phyloP scores from a whole-genome alignment of 768 basidiomycete genomes.

The Lanmaoa rubissima region DNA sequence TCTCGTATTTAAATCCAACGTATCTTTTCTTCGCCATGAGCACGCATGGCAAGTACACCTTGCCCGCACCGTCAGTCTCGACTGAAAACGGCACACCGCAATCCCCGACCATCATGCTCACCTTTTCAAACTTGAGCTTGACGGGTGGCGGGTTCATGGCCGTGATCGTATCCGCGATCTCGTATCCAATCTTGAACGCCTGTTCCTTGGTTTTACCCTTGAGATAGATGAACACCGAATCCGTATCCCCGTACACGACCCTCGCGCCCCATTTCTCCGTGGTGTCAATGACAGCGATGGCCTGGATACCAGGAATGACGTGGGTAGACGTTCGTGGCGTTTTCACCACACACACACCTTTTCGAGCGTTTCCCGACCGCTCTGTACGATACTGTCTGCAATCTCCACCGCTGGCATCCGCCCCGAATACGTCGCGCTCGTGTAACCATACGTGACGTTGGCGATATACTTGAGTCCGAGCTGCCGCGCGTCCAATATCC shows the following conservation, averaged over 20 bases:
- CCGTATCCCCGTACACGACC: constrained; percentile 97
- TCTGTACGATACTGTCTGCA: constrained; percentile 97
- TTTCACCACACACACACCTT: constrained; percentile 51
- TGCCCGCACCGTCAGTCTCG: background rate
- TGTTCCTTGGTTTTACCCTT: constrained; percentile 89
- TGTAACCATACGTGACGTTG: constrained; percentile 96
- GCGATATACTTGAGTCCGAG: constrained; percentile 91
- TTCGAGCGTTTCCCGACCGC: constrained; percentile 91
- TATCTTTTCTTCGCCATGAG: constrained; percentile 99
- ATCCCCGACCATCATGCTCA: constrained; percentile 19
- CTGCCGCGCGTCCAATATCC: constrained; percentile 87
- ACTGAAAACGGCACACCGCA: too few species aligned
- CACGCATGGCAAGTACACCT: constrained; percentile 94
- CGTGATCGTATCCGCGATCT: constrained; percentile 89
- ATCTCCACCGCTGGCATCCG: constrained; percentile 99
- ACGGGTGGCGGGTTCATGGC: constrained; percentile 84
- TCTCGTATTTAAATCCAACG: constrained; percentile 95
- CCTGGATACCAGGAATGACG: constrained; percentile 42
- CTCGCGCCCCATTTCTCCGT: constrained; percentile 85
- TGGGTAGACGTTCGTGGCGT: background rate
- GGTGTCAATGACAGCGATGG: constrained; percentile 73
- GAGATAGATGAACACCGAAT: constrained; percentile 92
- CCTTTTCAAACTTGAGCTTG: constrained; percentile 99
- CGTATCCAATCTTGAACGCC: constrained; percentile 89
- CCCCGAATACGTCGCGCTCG: constrained; percentile 90